Evolutionary conservation across 495 filamentous ascomycete genomes (phyloP), one percentile per base, ranked within the genome.

Genomic region (Astrocystis sublimbata): DNA sequence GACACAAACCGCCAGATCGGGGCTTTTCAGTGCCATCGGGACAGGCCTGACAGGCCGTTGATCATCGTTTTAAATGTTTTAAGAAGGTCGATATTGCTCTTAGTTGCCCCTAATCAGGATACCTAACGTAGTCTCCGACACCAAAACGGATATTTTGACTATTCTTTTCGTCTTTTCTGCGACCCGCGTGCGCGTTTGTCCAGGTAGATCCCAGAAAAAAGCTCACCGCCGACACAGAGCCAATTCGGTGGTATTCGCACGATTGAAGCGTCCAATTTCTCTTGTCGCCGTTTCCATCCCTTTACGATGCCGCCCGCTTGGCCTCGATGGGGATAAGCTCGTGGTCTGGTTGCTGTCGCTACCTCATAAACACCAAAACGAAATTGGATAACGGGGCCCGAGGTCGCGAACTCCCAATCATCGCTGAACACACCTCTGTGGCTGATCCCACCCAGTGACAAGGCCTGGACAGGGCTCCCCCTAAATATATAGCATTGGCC

Each of bases 321-420:
- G 41, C 60, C 51, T 17, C 36, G 51, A 54, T 62, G 33, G 56
- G 60, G 35, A 62, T 62, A 62, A n/a, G 60, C 19, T 56, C 41
- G 21, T 50, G 60, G 51, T 61, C 35, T 61, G 50, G n/a, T 55
- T 56, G 60, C 51, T 38, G 58, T 30, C 6, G 51, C 42, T 46
- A 42, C 38, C 31, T 15, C n/a, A 21, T 26, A 54, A 55, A 30
- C 30, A 31, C 56, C 19, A 49, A 41, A 54, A 54, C 31, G 60
- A 62, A 62, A 62, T 62, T 62, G 60, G 58, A 36, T 19, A 51
- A 62, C 56, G 60, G 60, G 60, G 60, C 60, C 38, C 6, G 10
- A 19, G 41, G 5, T 21, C n/a, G 36, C 23, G 21, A 55, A 47
- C 40, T 41, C 31, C 52, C 60, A 62, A 62, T 62, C 60, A 62